Conservation (phyloP, 2,329 filamentous ascomycete genomes). For the Aspergillus thermomutatus region DNA sequence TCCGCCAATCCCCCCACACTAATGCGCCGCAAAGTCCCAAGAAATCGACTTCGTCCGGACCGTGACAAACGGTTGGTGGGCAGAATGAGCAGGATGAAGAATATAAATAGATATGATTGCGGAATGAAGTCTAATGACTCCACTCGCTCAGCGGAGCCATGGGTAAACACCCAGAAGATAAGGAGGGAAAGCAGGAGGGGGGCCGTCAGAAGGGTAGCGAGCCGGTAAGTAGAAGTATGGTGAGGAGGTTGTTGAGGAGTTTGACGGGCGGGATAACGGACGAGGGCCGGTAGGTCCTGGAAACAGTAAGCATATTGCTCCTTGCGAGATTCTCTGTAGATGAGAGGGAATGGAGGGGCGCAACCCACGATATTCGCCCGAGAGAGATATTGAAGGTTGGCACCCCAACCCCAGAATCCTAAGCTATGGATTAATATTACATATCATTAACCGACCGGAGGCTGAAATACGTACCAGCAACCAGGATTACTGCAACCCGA, state of each 20-base stretch:
- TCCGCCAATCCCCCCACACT: conserved; percentile 82
- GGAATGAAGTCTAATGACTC: conserved; percentile 81
- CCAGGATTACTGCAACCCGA: conserved; percentile 78
- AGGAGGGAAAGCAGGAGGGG: conserved; percentile 69
- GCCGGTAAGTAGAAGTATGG: conserved; percentile 78
- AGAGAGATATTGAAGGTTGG: conserved; percentile 85
- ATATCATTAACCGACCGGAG: background rate
- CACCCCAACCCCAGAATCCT: conserved; percentile 94
- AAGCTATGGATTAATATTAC: conserved; percentile 11
- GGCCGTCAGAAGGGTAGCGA: conserved; percentile 72
- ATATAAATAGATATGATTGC: conserved; percentile 72
- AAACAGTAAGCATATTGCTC: background rate
- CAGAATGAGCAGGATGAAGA: conserved; percentile 68
- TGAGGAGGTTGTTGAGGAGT: conserved; percentile 69
- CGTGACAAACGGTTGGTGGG: conserved; percentile 68
- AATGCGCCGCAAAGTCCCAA: conserved; percentile 72
- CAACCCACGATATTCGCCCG: conserved; percentile 66
- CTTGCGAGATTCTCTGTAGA: background rate
- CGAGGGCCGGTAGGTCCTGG: conserved; percentile 75
- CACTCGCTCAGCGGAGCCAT: conserved; percentile 65
- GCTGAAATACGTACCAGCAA: conserved; percentile 62
- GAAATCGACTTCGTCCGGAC: conserved; percentile 70
- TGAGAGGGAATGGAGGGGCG: conserved; percentile 1
- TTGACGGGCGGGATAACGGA: conserved; percentile 76
- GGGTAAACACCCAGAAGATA: conserved; percentile 80